phyloP scores from a whole-genome alignment of 345 rosid species.

The Carallia pectinifolia region DNA sequence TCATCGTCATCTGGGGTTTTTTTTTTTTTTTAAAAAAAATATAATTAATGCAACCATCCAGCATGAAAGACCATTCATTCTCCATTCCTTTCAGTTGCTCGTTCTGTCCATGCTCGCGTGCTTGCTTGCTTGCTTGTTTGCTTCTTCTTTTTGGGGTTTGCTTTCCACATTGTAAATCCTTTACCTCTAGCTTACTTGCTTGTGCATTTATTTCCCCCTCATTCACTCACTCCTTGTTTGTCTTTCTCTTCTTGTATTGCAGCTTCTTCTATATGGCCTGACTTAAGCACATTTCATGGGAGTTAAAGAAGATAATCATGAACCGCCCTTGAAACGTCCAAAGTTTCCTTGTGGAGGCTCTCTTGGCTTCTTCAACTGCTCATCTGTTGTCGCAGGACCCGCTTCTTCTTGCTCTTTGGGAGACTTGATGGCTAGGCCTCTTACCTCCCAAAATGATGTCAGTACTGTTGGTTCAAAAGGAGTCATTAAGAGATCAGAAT shows the following conservation, averaged over 20 bases:
- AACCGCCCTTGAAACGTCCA: constrained; percentile 66
- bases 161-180: neutral
- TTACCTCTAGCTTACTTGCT: neutral
- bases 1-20: too few species aligned
- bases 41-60: too few species aligned
- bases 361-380: constrained; percentile 36
- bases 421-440: constrained; percentile 69
- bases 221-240: neutral
- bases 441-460: constrained; percentile 58
- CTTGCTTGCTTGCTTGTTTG: too few species aligned
- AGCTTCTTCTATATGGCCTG: constrained; percentile 48
- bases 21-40: too few species aligned
- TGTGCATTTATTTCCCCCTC: too few species aligned
- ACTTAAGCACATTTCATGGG: constrained; percentile 59
- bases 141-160: too few species aligned
- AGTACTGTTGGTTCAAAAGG: constrained; percentile 58
- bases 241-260: constrained; percentile 7
- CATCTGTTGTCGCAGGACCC: constrained; percentile 30
- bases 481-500: constrained; percentile 57
- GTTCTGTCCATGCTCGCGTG: too few species aligned
- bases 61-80: too few species aligned
- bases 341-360: constrained; percentile 43
- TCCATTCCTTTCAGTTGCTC: too few species aligned
- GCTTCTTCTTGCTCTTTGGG: constrained; percentile 48
- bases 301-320: constrained; percentile 64